Evolutionary conservation across 208 protist species (phyloP).

Genomic region (Blechomonas ayalai): DNA sequence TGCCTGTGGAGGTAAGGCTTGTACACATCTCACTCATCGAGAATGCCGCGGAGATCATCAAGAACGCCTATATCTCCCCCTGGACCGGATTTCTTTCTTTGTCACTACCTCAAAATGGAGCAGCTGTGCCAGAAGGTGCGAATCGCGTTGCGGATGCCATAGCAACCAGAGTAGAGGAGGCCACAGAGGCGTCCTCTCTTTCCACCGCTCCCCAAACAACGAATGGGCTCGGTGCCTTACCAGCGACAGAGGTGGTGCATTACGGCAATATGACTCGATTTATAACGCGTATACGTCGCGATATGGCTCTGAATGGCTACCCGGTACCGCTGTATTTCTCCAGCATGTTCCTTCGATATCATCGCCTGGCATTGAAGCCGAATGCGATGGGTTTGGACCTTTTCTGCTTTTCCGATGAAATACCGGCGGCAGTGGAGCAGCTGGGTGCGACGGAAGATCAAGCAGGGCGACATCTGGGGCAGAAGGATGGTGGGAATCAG

Average conservation of each 20-base stretch:
- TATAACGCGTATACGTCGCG: conserved; percentile 3
- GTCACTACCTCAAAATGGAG: too few species aligned
- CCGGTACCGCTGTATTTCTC: conserved; percentile 42
- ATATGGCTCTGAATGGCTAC: conserved; percentile 28
- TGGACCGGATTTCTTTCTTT: conserved; percentile 17
- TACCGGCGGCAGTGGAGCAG: neutral
- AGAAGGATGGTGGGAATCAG: too few species aligned
- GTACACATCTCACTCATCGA: conserved; percentile 72
- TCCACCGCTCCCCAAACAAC: too few species aligned
- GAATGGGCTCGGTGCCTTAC: too few species aligned
- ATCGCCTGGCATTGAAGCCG: conserved; percentile 17
- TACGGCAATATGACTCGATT: conserved; percentile 1
- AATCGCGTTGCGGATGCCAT: too few species aligned
- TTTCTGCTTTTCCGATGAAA: neutral
- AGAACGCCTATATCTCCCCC: conserved; percentile 27
- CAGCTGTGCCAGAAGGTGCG: neutral
- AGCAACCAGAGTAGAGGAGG: too few species aligned
- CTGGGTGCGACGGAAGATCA: too few species aligned
- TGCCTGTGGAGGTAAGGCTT: conserved; percentile 16
- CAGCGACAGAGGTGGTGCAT: too few species aligned
- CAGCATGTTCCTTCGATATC: conserved; percentile 4
- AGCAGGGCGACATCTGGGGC: too few species aligned
- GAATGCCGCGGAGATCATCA: conserved; percentile 30
- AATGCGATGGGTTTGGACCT: conserved; percentile 17
- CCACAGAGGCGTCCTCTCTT: too few species aligned